phyloP scores from a whole-genome alignment of 2,329 filamentous ascomycete genomes.

The Coniochaeta pulveracea region DNA sequence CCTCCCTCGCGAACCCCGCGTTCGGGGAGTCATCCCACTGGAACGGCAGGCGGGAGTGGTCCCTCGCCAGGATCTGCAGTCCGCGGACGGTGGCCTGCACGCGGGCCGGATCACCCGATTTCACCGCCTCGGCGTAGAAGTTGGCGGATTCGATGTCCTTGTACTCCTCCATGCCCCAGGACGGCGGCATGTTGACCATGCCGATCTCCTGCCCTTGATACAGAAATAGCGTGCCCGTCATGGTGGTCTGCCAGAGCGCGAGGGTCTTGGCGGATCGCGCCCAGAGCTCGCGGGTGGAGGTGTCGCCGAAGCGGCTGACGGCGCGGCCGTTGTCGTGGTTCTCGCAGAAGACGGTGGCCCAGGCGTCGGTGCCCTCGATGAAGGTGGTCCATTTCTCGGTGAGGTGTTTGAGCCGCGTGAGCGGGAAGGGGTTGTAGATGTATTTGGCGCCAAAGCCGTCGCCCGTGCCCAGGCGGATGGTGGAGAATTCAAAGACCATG shows the following conservation, averaged over 20 bases:
- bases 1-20: constrained; percentile 46
- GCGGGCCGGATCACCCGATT: constrained; percentile 17
- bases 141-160: constrained; percentile 41
- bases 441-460: constrained; percentile 4
- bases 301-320: constrained; percentile 40
- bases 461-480: constrained; percentile 38
- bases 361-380: constrained; percentile 36
- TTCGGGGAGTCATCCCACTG: constrained; percentile 50
- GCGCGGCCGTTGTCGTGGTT: constrained; percentile 53
- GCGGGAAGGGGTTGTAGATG: constrained; percentile 4
- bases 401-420: constrained; percentile 31
- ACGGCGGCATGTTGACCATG: constrained; percentile 41
- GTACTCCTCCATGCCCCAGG: constrained; percentile 40
- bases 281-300: constrained; percentile 30
- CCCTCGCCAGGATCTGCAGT: constrained; percentile 48
- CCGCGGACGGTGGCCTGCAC: constrained; percentile 34
- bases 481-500: constrained; percentile 50
- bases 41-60: constrained; percentile 56
- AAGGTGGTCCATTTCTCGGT: constrained; percentile 37
- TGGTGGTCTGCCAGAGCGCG: constrained; percentile 33
- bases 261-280: constrained; percentile 38
- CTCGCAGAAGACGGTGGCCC: constrained; percentile 50
- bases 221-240: constrained; percentile 43
- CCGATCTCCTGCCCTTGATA: constrained; percentile 53
- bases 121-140: constrained; percentile 25